Evolutionary conservation across 495 filamentous ascomycete species (phyloP).

Genomic region (Viridothelium virens): DNA sequence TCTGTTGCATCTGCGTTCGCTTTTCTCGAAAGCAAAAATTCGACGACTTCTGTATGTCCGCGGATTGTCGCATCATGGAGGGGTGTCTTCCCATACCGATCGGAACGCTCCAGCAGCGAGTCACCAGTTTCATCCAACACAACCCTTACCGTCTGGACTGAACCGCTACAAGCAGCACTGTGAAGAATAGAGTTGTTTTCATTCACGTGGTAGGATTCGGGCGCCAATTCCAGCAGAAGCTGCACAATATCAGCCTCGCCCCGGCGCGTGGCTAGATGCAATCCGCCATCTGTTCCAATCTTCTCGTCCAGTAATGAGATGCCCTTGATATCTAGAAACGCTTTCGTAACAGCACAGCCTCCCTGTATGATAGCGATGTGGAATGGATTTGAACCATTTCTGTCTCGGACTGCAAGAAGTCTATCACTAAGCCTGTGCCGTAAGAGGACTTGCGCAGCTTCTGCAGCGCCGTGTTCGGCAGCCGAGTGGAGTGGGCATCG

Average conservation of each 20-base stretch:
- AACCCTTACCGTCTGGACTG: neutral
- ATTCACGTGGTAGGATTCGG: neutral
- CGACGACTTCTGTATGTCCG: conserved; percentile 6
- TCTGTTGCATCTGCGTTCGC: conserved; percentile 5
- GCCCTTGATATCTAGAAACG: neutral
- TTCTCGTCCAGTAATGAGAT: neutral
- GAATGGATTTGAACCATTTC: conserved; percentile 4
- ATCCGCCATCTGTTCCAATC: neutral
- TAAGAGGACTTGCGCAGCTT: neutral
- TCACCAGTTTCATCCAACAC: neutral
- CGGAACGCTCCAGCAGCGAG: neutral
- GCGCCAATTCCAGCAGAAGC: neutral
- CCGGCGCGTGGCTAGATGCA: neutral
- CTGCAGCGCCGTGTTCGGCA: neutral
- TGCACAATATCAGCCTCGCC: neutral
- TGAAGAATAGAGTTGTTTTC: neutral
- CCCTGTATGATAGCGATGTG: conserved; percentile 3
- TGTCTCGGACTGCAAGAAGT: neutral
- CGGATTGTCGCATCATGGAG: neutral
- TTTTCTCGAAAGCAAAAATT: neutral
- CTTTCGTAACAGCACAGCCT: neutral
- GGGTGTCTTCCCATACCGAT: neutral
- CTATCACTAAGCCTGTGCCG: neutral
- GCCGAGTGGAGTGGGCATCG: neutral
- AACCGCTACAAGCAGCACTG: neutral